Base-by-base conservation (phyloP, 2,329 filamentous ascomycete genomes). In the Orbilia ellipsospora region DNA sequence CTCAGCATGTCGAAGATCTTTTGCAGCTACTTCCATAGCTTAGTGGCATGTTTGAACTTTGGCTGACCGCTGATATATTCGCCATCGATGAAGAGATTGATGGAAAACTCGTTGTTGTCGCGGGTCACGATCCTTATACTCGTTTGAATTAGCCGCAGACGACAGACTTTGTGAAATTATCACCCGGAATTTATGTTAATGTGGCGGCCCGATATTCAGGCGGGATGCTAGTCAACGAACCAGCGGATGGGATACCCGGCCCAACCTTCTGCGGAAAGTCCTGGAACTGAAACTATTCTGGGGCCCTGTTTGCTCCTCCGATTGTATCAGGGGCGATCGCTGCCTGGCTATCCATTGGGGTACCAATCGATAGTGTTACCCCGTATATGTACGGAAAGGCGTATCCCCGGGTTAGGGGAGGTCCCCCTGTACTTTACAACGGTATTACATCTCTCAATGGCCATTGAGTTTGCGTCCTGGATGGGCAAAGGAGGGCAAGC, bases 371-470 rank as follows among this genome's bases (percentile, higher is more conserved):
- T 6, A 26, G 42, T n/a, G 44, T 64, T 7, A 50, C 59, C n/a
- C n/a, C 40, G 6, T 31, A 51, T 1, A 63, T 72, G 60, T 26
- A 64, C 5, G 18, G 31, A 6, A 16, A 20, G 15, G 60, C 52
- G 0, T 20, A 64, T 18, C 44, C 15, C 8, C 28, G 59, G 48
- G 45, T 59, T 8, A 42, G 16, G 12, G 31, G 40, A 12, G 66
- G 66, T 4, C 66, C 66, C 7, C 54, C 52, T 23, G 50, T n/a
- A 1, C 28, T 70, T 12, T 70, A 56, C 26, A 70, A 64, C 18
- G 66, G 66, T 1, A 70, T 69, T 8, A n/a, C 2, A 36, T 69
- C 20, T 8, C n/a, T 5, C 48, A 23, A 16, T 62, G 67, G 67
- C 59, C 60, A 10, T 26, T 12, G 20, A 51, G 18, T 20, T n/a